phyloP scores from a whole-genome alignment of 345 rosid genomes.

The Brassica carinata region DNA sequence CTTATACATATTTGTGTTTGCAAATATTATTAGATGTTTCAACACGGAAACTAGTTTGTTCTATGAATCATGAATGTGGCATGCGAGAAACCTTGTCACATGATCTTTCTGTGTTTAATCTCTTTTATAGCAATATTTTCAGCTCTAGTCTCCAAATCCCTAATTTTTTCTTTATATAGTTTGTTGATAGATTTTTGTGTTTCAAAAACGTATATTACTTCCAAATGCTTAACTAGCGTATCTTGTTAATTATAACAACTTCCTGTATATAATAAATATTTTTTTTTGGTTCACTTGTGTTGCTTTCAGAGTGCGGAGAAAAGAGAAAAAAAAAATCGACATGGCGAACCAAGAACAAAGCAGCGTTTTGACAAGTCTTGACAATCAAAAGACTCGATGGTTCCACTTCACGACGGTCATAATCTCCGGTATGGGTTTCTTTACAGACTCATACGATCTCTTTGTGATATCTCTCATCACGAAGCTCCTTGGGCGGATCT shows the following conservation, averaged over 20 bases:
- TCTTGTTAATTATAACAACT: not conserved
- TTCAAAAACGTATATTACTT: not conserved
- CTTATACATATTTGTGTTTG: not conserved
- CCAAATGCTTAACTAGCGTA: not conserved
- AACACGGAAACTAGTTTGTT: conserved; percentile 29
- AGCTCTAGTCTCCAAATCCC: not conserved
- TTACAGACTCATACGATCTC: conserved; percentile 81
- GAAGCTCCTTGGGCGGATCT: conserved; percentile 71
- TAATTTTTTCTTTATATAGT: not conserved
- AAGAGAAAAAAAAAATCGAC: not conserved
- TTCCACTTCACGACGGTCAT: conserved; percentile 65
- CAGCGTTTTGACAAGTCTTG: conserved; percentile 61
- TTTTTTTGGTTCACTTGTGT: not conserved
- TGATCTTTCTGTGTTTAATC: conserved; percentile 21
- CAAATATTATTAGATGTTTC: conserved; percentile 18
- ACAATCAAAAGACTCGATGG: conserved; percentile 58
- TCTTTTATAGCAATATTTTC: conserved; percentile 12
- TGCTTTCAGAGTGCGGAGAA: conserved; percentile 5
- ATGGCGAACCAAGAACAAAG: conserved; percentile 55
- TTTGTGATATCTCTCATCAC: conserved; percentile 77
- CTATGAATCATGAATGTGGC: conserved; percentile 27
- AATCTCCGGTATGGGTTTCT: conserved; percentile 86
- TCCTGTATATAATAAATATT: conserved; percentile 15
- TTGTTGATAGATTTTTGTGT: not conserved
- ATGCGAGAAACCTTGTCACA: conserved; percentile 18